Conservation (phyloP, 2,329 filamentous ascomycete genomes). For the Cladophialophora carrionii region DNA sequence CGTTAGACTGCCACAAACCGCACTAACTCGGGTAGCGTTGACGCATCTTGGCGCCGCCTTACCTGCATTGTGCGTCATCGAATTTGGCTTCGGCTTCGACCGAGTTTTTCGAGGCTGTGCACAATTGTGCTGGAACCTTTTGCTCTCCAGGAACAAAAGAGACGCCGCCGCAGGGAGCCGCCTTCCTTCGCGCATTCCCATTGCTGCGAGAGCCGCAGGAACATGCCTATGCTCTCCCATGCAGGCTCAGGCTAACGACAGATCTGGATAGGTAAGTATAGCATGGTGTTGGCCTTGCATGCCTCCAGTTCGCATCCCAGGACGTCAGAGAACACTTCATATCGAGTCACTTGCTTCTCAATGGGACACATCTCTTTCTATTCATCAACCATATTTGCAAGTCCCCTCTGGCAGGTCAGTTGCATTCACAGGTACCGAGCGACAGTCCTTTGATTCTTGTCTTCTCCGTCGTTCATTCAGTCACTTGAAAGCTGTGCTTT, state of each 20-base stretch:
- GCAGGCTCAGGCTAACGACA: neutral
- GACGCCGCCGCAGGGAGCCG: neutral
- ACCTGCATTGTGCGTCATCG: neutral
- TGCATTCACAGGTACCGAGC: neutral
- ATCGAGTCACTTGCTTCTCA: conserved; percentile 2
- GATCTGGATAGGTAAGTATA: conserved; percentile 6
- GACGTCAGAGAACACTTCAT: neutral
- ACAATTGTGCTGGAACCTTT: neutral
- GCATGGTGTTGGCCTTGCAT: conserved; percentile 3
- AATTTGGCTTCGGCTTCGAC: neutral
- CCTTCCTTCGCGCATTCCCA: neutral
- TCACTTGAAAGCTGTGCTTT: neutral
- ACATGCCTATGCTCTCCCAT: neutral
- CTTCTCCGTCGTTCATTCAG: conserved; percentile 2
- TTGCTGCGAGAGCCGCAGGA: neutral
- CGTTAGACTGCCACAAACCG: neutral
- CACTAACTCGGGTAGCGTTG: neutral
- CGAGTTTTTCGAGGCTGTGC: neutral
- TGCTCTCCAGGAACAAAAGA: neutral
- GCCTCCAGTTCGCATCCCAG: neutral
- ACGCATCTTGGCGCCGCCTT: neutral
- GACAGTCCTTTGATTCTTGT: neutral
- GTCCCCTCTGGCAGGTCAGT: conserved; percentile 4
- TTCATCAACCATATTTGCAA: neutral
- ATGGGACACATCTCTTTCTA: neutral